phyloP scores from a whole-genome alignment of 768 basidiomycete genomes.

The Dacryopinax spathularia region DNA sequence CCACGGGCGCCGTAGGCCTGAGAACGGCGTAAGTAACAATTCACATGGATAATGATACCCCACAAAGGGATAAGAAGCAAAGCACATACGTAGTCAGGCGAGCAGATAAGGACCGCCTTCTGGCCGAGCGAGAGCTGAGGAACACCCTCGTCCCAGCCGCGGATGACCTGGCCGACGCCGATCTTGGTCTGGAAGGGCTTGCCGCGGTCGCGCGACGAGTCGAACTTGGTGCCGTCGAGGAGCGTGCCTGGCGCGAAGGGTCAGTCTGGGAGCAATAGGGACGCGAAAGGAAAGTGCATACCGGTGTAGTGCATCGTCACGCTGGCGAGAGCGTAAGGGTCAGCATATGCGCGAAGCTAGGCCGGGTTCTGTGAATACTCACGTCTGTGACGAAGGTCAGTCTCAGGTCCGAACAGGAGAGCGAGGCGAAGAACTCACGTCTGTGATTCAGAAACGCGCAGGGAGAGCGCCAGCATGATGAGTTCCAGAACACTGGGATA shows the following conservation, averaged over 20 bases:
- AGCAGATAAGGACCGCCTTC: slow-evolving; percentile 51
- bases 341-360: not conserved
- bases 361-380: not conserved
- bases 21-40: not conserved
- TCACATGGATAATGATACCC: not conserved
- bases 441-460: not conserved
- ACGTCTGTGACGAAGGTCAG: not conserved
- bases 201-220: slow-evolving; percentile 53
- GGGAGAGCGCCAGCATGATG: not conserved
- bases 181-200: slow-evolving; percentile 54
- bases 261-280: not conserved
- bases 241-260: slow-evolving; percentile 33
- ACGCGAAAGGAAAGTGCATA: not conserved
- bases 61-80: not conserved
- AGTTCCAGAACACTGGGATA: not conserved
- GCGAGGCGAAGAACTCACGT: not conserved
- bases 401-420: not conserved
- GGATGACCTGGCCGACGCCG: slow-evolving; percentile 71
- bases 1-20: slow-evolving; percentile 64
- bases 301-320: slow-evolving; percentile 69
- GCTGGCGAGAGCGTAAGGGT: slow-evolving; percentile 31
- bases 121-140: slow-evolving; percentile 59
- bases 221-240: slow-evolving; percentile 46
- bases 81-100: slow-evolving; percentile 62
- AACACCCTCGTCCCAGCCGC: slow-evolving; percentile 88